phyloP scores from a whole-genome alignment of 148 eudicot genomes.

The Rhododendron henanense region DNA sequence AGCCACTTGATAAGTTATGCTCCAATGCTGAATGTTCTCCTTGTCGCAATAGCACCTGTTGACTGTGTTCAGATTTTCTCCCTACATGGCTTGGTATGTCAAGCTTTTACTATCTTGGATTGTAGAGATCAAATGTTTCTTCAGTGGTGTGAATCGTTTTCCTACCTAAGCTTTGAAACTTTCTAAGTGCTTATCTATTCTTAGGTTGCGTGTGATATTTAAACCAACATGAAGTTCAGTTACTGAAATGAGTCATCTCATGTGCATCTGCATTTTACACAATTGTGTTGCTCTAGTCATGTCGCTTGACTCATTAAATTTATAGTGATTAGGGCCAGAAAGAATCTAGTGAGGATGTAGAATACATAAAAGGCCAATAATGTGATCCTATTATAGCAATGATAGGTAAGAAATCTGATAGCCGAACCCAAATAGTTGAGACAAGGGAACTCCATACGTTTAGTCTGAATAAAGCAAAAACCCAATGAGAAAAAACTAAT shows the following conservation, averaged over 20 bases:
- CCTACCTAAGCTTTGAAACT: slow-evolving; percentile 3
- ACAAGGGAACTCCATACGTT: background rate
- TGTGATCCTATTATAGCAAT: background rate
- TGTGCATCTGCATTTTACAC: background rate
- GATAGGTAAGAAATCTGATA: background rate
- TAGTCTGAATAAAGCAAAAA: background rate
- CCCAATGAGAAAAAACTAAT: background rate
- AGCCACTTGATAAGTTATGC: slow-evolving; percentile 75
- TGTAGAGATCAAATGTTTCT: background rate
- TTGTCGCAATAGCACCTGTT: slow-evolving; percentile 79
- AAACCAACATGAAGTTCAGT: background rate
- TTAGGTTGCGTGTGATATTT: background rate
- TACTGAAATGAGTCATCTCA: background rate
- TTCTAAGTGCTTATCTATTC: background rate
- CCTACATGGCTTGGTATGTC: slow-evolving; percentile 85
- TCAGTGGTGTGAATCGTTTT: background rate
- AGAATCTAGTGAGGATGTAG: slow-evolving; percentile 3
- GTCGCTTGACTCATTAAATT: background rate
- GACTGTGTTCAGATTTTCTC: slow-evolving; percentile 94
- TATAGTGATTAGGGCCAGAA: background rate
- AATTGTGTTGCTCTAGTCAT: background rate
- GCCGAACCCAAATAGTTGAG: background rate
- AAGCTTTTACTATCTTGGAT: slow-evolving; percentile 7
- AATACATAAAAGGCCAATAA: background rate
- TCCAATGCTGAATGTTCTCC: slow-evolving; percentile 83